Conservation (phyloP, 202 grass and related monocot genomes). For the Setaria viridis region DNA sequence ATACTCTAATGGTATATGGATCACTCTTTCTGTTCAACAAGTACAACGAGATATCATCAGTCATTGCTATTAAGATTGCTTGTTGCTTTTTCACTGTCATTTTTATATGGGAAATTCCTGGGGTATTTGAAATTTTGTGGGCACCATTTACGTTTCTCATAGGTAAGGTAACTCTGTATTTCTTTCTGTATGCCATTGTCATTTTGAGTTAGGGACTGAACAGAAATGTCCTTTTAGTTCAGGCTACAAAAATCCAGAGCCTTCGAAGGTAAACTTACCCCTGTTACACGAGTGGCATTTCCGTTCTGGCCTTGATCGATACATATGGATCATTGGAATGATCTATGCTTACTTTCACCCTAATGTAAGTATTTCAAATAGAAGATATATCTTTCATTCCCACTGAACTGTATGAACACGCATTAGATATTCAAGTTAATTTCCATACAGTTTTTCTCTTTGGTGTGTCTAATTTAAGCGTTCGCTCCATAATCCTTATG, state of each 20-base stretch:
- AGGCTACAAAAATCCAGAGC: slow-evolving; percentile 88
- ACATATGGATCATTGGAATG: slow-evolving; percentile 98
- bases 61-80: slow-evolving; percentile 64
- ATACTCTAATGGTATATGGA: slow-evolving; percentile 82
- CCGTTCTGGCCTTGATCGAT: slow-evolving; percentile 92
- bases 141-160: slow-evolving; percentile 71
- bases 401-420: not conserved
- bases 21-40: slow-evolving; percentile 78
- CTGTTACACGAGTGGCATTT: slow-evolving; percentile 95
- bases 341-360: slow-evolving; percentile 95
- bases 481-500: not conserved
- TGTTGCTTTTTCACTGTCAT: slow-evolving; percentile 74
- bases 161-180: slow-evolving; percentile 56
- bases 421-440: not conserved
- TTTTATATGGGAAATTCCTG: slow-evolving; percentile 86
- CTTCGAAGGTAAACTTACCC: slow-evolving; percentile 75
- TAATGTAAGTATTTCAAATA: slow-evolving; percentile 61
- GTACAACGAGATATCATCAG: slow-evolving; percentile 73
- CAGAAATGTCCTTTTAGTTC: slow-evolving; percentile 30
- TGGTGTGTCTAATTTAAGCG: not conserved
- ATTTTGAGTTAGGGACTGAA: not conserved
- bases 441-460: not conserved
- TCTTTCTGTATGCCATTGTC: slow-evolving; percentile 5
- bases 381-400: not conserved
- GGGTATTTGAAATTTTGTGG: slow-evolving; percentile 81